Base-by-base conservation (phyloP, 345 rosid genomes). In the Bruguiera sexangula region DNA sequence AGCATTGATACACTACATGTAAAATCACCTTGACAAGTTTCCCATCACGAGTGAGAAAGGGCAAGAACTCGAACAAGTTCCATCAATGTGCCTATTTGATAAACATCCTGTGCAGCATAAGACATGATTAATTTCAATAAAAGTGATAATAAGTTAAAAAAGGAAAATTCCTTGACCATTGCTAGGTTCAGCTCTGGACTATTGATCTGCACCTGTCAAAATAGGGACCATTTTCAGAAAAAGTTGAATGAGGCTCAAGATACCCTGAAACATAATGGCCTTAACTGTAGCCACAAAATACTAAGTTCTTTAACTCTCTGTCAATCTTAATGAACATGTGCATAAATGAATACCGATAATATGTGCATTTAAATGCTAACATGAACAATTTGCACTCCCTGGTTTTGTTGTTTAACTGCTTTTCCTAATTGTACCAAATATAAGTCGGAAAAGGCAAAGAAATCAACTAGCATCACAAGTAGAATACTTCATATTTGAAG, bases 101-200 rank as follows among this genome's bases (percentile, higher is more conserved):
- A 93, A 77, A 89, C 97, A 78, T 91, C 98, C 98, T 90, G 90
- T 56, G 39, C 68, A 85, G 69, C 55, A 76, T 24, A 80, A 75
- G 31, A 79, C 1, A 60, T 51, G 56, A 65, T 66, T 58, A 67
- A 70, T 39, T 70, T 65, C 50, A 63, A 6, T 32, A 52, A 68
- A 60, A 71, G 43, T 59, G 1, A 57, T 22, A 36, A 34, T 65
- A 70, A 56, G 30, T 52, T 16, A n/a, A 10, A 37, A 60, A 2
- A 13, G 16, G 60, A 34, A 64, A 43, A 70, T 60, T 51, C 20
- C 16, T 81, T 74, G 48, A 90, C 97, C 97, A 93, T 93, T 84
- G 86, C 96, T 5, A 97, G 96, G 68, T 93, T 91, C 67, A 91
- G 82, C 85, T 93, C 97, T 57, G 98, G 97, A 68, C 91, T 93